Percentiles rank a stretch among this genome's conserved stretches.
These are phyloP conservation scores for Tuber umbilicatum DNA, from an alignment of 495 filamentous ascomycete species.

Conservation along the genomic window DNA sequence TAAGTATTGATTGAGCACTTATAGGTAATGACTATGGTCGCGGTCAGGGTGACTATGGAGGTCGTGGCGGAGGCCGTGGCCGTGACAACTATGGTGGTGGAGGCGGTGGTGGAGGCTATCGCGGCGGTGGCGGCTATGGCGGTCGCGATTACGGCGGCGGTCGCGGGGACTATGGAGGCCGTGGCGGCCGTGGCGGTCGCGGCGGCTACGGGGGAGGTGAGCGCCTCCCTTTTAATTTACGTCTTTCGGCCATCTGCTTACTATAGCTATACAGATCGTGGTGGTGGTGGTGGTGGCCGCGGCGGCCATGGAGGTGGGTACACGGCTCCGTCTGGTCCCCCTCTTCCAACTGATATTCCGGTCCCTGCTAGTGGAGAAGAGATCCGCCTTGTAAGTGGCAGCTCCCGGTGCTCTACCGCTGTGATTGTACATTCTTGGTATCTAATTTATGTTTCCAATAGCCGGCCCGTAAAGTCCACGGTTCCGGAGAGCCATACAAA, in stretches of 20 bases:
- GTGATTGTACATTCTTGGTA: neutral
- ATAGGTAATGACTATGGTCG: neutral
- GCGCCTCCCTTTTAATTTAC: neutral
- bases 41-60: neutral
- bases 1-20: slow-evolving; percentile 3
- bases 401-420: neutral
- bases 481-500: slow-evolving; percentile 4
- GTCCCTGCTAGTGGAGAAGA: slow-evolving; percentile 10
- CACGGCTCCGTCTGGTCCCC: slow-evolving; percentile 13
- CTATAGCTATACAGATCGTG: neutral
- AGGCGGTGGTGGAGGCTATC: neutral
- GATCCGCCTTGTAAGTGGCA: slow-evolving; percentile 13
- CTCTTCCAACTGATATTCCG: slow-evolving; percentile 15
- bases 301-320: slow-evolving; percentile 1
- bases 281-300: neutral
- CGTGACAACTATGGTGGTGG: slow-evolving; percentile 3
- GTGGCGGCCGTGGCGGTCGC: neutral
- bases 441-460: neutral
- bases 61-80: neutral
- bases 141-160: neutral
- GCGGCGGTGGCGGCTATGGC: neutral
- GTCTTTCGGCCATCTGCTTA: neutral
- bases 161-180: slow-evolving; percentile 1
- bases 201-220: neutral
- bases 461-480: slow-evolving; percentile 3